Evolutionary conservation across 805 yeast species (phyloP).

Genomic region (Candida wancherniae): DNA sequence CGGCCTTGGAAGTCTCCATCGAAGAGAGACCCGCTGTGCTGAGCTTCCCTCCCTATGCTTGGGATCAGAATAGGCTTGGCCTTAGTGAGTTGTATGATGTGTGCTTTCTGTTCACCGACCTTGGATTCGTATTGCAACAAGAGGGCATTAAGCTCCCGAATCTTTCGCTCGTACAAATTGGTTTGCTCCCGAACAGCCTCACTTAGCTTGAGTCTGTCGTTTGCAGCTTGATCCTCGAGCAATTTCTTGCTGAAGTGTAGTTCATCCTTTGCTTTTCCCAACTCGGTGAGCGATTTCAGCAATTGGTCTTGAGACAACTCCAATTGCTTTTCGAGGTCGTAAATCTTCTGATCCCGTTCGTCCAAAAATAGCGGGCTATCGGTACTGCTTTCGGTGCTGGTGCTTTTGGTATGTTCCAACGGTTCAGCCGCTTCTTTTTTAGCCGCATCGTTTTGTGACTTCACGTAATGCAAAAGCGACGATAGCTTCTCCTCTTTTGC

Average conservation of each 20-base stretch:
- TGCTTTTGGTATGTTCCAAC: neutral
- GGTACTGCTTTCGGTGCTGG: neutral
- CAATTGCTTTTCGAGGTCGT: conserved; percentile 1
- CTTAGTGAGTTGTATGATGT: conserved; percentile 31
- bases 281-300: conserved; percentile 2
- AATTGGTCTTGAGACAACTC: conserved; percentile 2
- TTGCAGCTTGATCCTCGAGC: conserved; percentile 20
- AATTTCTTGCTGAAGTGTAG: conserved; percentile 15
- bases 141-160: conserved; percentile 29
- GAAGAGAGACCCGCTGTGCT: too few species aligned
- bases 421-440: neutral
- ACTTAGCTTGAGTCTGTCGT: conserved; percentile 24
- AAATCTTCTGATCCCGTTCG: conserved; percentile 1
- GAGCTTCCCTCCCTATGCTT: conserved; percentile 1
- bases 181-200: conserved; percentile 22
- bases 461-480: conserved; percentile 1
- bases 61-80: conserved; percentile 33
- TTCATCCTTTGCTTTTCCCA: conserved; percentile 2
- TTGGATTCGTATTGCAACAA: conserved; percentile 30
- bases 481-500: conserved; percentile 9
- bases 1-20: too few species aligned
- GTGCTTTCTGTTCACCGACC: conserved; percentile 34
- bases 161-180: conserved; percentile 29
- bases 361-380: conserved; percentile 1
- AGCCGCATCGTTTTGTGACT: neutral